Evolutionary conservation across 1,284 basidiomycete genomes (phyloP).

Genomic region (Irpex sp.): DNA sequence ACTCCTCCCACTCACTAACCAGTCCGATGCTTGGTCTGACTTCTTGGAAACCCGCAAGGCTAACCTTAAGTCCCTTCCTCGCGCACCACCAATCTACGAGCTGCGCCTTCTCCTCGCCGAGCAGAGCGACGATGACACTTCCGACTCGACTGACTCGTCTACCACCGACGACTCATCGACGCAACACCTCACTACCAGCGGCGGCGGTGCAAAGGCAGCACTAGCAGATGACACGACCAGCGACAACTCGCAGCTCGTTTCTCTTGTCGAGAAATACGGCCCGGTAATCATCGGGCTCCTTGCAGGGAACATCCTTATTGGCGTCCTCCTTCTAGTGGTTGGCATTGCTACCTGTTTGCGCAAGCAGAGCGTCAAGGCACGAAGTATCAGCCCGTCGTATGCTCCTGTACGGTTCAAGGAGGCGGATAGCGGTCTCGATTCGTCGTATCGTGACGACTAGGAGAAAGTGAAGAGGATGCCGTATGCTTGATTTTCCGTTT

Average conservation of each 20-base stretch:
- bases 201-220: background rate
- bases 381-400: conserved; percentile 8
- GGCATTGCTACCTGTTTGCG: conserved; percentile 7
- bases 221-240: background rate
- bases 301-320: conserved; percentile 13
- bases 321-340: conserved; percentile 7
- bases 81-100: background rate
- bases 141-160: background rate
- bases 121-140: background rate
- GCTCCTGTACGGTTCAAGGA: conserved; percentile 15
- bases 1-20: conserved; percentile 22
- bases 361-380: conserved; percentile 3
- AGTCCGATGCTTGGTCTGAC: conserved; percentile 15
- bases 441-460: background rate
- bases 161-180: background rate
- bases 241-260: conserved; percentile 1
- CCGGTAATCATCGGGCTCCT: conserved; percentile 11
- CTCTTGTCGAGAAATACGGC: conserved; percentile 12
- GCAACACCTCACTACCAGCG: background rate
- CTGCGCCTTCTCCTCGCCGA: background rate
- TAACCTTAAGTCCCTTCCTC: background rate
- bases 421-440: conserved; percentile 4
- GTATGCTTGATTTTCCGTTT: background rate
- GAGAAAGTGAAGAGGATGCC: background rate
- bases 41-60: conserved; percentile 16